These are phyloP conservation scores for Parascedosporium putredinis DNA, from an alignment of 2,329 filamentous ascomycete species.

Conservation along the genomic window DNA sequence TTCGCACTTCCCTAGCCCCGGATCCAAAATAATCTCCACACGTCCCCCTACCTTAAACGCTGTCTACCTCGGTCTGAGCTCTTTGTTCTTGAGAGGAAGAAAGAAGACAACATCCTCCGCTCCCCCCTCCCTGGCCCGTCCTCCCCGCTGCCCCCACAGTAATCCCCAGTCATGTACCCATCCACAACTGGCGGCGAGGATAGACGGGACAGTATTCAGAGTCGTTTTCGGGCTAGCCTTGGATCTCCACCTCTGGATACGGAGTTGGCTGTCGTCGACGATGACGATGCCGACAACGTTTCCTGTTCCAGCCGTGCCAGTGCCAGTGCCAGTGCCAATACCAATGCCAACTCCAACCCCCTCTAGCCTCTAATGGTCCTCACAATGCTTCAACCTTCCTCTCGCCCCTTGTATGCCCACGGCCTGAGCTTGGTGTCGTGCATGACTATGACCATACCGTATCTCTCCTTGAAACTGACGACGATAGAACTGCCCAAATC, in stretches of 20 bases:
- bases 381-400: not conserved
- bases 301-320: not conserved
- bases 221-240: constrained; percentile 1
- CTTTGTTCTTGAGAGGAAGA: not conserved
- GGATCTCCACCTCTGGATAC: not conserved
- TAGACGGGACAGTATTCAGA: not conserved
- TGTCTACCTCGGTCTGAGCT: not conserved
- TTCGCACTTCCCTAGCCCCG: not conserved
- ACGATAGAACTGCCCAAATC: constrained; percentile 71
- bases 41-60: not conserved
- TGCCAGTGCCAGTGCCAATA: not conserved
- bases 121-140: not conserved
- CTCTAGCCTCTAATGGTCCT: not conserved
- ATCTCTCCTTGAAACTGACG: constrained; percentile 12
- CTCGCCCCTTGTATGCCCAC: not conserved
- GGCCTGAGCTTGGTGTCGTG: constrained; percentile 5
- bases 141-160: too few species aligned
- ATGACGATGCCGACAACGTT: not conserved
- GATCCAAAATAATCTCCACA: constrained; percentile 1
- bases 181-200: not conserved
- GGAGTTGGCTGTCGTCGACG: not conserved
- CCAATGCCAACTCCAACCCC: not conserved
- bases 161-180: constrained; percentile 1
- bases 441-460: constrained; percentile 1
- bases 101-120: not conserved